These are phyloP conservation scores for Lactifluus echinatus DNA, from an alignment of 768 basidiomycete species.

Conservation along the genomic window DNA sequence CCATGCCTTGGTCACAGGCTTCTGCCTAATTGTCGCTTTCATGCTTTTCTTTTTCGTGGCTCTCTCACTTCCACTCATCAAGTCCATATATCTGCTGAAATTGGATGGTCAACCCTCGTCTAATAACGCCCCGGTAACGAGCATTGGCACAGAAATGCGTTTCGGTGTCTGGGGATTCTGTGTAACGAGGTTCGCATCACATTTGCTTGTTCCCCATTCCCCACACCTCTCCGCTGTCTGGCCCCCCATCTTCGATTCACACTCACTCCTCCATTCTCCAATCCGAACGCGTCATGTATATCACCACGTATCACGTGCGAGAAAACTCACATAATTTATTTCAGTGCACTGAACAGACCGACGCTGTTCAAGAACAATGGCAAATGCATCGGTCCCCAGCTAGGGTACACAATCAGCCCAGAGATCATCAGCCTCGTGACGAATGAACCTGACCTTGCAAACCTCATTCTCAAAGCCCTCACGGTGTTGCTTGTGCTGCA, in stretches of 20 bases:
- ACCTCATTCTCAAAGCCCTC: conserved; percentile 38
- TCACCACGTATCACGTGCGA: background rate
- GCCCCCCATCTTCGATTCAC: background rate
- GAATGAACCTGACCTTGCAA: conserved; percentile 36
- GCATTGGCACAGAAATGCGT: conserved; percentile 49
- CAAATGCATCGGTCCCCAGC: conserved; percentile 50
- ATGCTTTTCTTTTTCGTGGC: conserved; percentile 70
- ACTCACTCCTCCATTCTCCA: background rate
- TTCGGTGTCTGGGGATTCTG: conserved; percentile 86
- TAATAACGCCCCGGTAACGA: conserved; percentile 28
- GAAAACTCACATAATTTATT: background rate
- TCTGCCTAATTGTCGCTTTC: conserved; percentile 51
- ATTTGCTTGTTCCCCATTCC: background rate
- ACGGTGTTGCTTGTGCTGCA: conserved; percentile 57
- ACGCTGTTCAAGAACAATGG: conserved; percentile 34
- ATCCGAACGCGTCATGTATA: background rate
- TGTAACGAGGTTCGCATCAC: conserved; percentile 38
- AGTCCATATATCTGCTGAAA: conserved; percentile 52
- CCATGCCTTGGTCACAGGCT: conserved; percentile 39
- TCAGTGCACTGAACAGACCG: conserved; percentile 29
- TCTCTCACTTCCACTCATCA: conserved; percentile 67
- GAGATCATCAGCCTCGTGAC: conserved; percentile 34
- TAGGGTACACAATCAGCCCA: conserved; percentile 58
- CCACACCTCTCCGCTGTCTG: background rate
- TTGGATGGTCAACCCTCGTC: conserved; percentile 33